These are phyloP conservation scores for Caloboletus firmus DNA, from an alignment of 1,284 basidiomycete species.

Conservation along the genomic window DNA sequence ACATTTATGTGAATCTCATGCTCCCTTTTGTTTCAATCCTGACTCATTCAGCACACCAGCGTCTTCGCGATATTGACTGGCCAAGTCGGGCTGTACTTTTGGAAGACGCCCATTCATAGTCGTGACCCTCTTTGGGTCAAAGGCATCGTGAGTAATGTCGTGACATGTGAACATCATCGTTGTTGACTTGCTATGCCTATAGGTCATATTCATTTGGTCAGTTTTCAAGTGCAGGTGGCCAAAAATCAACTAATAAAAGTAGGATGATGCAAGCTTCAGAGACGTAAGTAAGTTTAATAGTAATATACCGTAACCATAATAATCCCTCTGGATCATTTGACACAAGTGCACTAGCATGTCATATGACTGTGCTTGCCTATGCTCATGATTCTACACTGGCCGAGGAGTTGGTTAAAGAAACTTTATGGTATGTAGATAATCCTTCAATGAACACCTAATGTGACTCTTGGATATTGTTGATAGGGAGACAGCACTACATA, in stretches of 20 bases:
- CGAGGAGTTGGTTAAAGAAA: neutral
- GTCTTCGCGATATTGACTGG: conserved; percentile 23
- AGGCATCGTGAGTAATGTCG: conserved; percentile 12
- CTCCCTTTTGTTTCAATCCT: neutral
- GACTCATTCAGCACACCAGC: conserved; percentile 1
- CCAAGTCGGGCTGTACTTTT: conserved; percentile 27
- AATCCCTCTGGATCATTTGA: neutral
- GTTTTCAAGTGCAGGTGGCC: neutral
- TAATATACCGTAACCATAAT: neutral
- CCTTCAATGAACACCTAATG: neutral
- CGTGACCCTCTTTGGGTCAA: conserved; percentile 28
- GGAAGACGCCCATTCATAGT: conserved; percentile 14
- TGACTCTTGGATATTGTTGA: neutral
- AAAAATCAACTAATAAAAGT: conserved; percentile 3
- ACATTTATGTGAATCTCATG: conserved; percentile 8
- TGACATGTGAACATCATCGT: neutral
- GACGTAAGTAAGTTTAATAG: conserved; percentile 21
- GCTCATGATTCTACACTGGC: fast-evolving
- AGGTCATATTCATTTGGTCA: conserved; percentile 25
- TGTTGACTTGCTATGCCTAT: neutral
- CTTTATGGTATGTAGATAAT: conserved; percentile 14
- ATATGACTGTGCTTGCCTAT: conserved; percentile 15
- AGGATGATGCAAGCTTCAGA: conserved; percentile 22
- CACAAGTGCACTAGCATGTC: conserved; percentile 15
- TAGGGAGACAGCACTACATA: conserved; percentile 12